Evolutionary conservation across 306 rosid species (phyloP), one percentile per base, ranked within the genome.

Genomic region (Castanopsis chinensis): DNA sequence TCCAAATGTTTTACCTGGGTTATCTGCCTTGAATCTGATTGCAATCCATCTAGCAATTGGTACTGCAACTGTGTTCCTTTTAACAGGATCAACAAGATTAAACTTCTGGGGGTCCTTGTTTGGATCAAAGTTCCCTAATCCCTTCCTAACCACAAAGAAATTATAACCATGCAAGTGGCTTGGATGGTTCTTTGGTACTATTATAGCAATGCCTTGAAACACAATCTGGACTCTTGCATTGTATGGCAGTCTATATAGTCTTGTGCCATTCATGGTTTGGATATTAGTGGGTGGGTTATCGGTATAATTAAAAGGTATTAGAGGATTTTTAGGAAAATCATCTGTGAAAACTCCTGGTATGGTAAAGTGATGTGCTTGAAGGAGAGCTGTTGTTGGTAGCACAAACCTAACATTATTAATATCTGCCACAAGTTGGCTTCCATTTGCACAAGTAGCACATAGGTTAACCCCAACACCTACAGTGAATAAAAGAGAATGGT

Each of bases 1-100:
- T 49, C 12, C 45, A 41, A 41, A 41, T 41, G 45, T 41, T 41
- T 41, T 81, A 92, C 97, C 97, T 79, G 92, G 97, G 74, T 89
- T 89, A 74, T 91, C 83, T 77, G 96, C 97, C 72, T 72, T 85
- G 89, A 92, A 92, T 85, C 96, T 89, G 71, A 92, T 90, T 30
- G 96, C 95, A 14, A 79, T 51, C 97, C 97, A 90, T 73, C 97
- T 96, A 56, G 49, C 90, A 79, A 86, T 86, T 45, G 97, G 92
- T 12, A 88, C 85, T 20, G 89, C 85, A 5, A 91, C 19, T 17
- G 96, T 92, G 88, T 89, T 92, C 82, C 93, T 89, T 82, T 89
- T 93, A 69, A 87, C 88, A 8, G 97, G 97, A 67, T 92, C 93
- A 79, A 87, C 81, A 53, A 89, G 93, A 76, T 91, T 91, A 41